A percentile compares a stretch with the other conserved stretches of the same genome.
Evolutionary conservation across 805 yeast species (phyloP).

Genomic region (Lachancea quebecensis): DNA sequence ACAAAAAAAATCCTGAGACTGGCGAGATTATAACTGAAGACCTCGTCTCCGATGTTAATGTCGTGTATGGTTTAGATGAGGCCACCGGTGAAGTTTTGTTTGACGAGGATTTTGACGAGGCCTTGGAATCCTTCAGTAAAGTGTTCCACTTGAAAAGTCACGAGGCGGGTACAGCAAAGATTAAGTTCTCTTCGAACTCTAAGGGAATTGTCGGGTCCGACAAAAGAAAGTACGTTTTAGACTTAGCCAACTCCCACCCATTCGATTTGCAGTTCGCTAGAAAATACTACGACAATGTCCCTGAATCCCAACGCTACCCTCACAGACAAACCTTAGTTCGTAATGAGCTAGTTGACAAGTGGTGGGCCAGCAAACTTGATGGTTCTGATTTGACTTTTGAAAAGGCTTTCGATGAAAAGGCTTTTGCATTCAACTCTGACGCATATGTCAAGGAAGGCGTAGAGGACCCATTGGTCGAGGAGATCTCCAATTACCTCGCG

Average conservation of each 20-base stretch:
- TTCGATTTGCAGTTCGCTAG: slow-evolving; percentile 74
- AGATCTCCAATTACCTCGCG: slow-evolving; percentile 57
- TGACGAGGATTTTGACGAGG: slow-evolving; percentile 47
- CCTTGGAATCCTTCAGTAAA: slow-evolving; percentile 55
- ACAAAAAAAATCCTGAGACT: slow-evolving; percentile 36
- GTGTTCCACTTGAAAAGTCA: slow-evolving; percentile 75
- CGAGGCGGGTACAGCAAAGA: slow-evolving; percentile 40
- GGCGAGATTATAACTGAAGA: slow-evolving; percentile 36
- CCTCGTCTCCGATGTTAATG: slow-evolving; percentile 38
- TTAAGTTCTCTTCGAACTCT: slow-evolving; percentile 66
- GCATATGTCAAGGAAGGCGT: slow-evolving; percentile 46
- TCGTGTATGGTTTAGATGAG: slow-evolving; percentile 70
- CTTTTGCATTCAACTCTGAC: slow-evolving; percentile 71
- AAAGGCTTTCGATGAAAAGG: slow-evolving; percentile 34
- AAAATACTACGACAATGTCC: slow-evolving; percentile 37
- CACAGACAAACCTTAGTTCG: slow-evolving; percentile 74
- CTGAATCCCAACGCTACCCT: slow-evolving; percentile 57
- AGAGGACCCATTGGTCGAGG: slow-evolving; percentile 47
- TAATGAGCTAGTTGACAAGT: slow-evolving; percentile 82
- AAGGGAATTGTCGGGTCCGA: slow-evolving; percentile 86
- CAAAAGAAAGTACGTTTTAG: slow-evolving; percentile 76
- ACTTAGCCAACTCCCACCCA: slow-evolving; percentile 78
- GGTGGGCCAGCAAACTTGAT: slow-evolving; percentile 73
- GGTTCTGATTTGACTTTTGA: slow-evolving; percentile 21
- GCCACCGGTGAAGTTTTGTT: slow-evolving; percentile 44